Evolutionary conservation across 2,329 filamentous ascomycete genomes (phyloP).

Genomic region (Penicillium sp.): DNA sequence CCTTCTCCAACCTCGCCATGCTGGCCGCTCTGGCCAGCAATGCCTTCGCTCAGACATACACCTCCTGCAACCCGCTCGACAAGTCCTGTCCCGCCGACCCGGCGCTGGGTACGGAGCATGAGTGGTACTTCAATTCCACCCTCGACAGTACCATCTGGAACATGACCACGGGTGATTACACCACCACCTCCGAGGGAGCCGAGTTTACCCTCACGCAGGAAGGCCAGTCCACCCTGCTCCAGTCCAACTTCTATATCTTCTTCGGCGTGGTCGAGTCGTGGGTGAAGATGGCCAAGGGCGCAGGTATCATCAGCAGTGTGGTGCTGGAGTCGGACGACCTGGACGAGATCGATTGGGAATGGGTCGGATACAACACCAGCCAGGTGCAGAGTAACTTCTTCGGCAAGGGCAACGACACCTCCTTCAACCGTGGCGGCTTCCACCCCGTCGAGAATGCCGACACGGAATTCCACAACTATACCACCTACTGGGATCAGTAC

Average conservation of each 20-base stretch:
- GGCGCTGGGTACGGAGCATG: constrained; percentile 60
- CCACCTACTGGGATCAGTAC: constrained; percentile 63
- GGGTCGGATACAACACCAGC: constrained; percentile 38
- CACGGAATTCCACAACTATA: constrained; percentile 46
- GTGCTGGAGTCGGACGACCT: constrained; percentile 79
- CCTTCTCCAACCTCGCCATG: constrained; percentile 26
- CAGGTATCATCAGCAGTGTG: constrained; percentile 73
- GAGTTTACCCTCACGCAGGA: constrained; percentile 68
- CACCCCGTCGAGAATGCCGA: constrained; percentile 61
- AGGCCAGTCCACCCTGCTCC: constrained; percentile 63
- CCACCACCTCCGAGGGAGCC: constrained; percentile 53
- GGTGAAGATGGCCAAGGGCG: constrained; percentile 70
- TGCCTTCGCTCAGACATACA: constrained; percentile 65
- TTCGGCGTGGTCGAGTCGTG: constrained; percentile 73
- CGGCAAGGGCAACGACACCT: constrained; percentile 73
- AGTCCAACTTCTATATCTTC: constrained; percentile 79
- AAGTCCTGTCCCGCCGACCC: constrained; percentile 64
- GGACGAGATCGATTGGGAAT: constrained; percentile 76
- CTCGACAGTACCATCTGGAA: constrained; percentile 61
- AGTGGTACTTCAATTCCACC: constrained; percentile 61
- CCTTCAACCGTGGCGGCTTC: constrained; percentile 77
- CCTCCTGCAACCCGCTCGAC: constrained; percentile 72
- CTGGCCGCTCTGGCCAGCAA: constrained; percentile 27
- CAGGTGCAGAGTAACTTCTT: constrained; percentile 84
- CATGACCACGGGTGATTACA: constrained; percentile 63